phyloP scores from a whole-genome alignment of 2,329 filamentous ascomycete genomes.

The Xylariales sp. region DNA sequence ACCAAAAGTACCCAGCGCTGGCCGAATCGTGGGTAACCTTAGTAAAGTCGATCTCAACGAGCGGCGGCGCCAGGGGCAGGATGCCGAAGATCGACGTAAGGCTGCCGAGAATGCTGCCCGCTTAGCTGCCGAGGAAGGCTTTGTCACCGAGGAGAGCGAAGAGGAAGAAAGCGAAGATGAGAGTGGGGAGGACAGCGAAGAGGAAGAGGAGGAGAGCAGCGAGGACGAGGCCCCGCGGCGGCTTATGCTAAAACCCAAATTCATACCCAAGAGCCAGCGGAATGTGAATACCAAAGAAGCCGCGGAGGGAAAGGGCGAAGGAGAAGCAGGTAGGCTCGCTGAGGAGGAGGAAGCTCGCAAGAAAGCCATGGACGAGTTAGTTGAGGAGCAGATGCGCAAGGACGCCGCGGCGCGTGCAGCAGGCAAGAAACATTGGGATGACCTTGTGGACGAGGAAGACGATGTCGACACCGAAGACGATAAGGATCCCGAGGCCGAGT shows the following conservation, averaged over 20 bases:
- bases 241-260: constrained; percentile 72
- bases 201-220: constrained; percentile 58
- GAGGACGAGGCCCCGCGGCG: constrained; percentile 69
- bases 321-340: constrained; percentile 40
- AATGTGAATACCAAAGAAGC: constrained; percentile 41
- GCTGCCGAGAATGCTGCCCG: constrained; percentile 64
- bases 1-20: constrained; percentile 67
- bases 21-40: constrained; percentile 65
- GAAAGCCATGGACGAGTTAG: constrained; percentile 79
- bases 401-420: constrained; percentile 79
- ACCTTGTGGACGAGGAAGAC: constrained; percentile 73
- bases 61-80: constrained; percentile 58
- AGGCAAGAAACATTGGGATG: constrained; percentile 89
- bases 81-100: constrained; percentile 59
- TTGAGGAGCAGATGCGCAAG: constrained; percentile 89
- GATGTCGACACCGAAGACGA: constrained; percentile 92
- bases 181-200: constrained; percentile 53
- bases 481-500: constrained; percentile 86
- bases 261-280: constrained; percentile 70
- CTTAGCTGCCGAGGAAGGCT: constrained; percentile 69
- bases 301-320: constrained; percentile 32
- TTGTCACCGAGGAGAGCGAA: constrained; percentile 66
- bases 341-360: constrained; percentile 65
- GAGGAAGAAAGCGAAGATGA: constrained; percentile 51
- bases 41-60: constrained; percentile 65